Conservation (phyloP, 2,329 filamentous ascomycete species). For the Trichophyton equinum region DNA sequence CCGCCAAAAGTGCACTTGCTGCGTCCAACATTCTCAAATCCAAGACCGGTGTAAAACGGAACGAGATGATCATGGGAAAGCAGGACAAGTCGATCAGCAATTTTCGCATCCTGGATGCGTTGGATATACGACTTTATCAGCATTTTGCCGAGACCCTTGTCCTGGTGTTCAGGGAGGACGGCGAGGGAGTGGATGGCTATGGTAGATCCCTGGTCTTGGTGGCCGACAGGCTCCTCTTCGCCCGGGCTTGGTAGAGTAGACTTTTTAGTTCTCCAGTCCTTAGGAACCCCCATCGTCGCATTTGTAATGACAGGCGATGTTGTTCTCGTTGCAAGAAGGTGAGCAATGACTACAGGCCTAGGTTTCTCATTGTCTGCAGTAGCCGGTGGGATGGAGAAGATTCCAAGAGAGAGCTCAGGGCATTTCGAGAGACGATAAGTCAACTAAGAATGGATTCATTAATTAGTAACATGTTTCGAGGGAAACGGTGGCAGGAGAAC, state of each 20-base stretch:
- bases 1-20: constrained; percentile 63
- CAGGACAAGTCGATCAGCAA: constrained; percentile 61
- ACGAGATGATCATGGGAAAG: constrained; percentile 65
- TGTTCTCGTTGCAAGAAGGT: constrained; percentile 65
- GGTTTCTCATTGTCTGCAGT: constrained; percentile 47
- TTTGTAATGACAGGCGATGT: constrained; percentile 54
- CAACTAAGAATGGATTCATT: constrained; percentile 42
- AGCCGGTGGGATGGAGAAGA: constrained; percentile 54
- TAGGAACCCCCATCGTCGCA: constrained; percentile 60
- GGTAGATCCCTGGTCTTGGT: constrained; percentile 60
- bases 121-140: constrained; percentile 67
- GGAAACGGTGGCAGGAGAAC: not conserved
- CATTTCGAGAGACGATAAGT: constrained; percentile 62
- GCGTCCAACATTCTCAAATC: constrained; percentile 56
- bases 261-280: constrained; percentile 47
- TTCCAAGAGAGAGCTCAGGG: constrained; percentile 63
- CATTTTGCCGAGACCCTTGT: constrained; percentile 59
- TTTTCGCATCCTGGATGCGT: constrained; percentile 55
- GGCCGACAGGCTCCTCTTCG: constrained; percentile 44
- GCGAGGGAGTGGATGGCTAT: constrained; percentile 74
- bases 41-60: constrained; percentile 61
- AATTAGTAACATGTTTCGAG: not conserved
- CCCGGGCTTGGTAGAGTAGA: constrained; percentile 19
- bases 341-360: constrained; percentile 55
- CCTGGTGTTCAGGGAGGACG: constrained; percentile 62